These are phyloP conservation scores for Claviceps pazoutovae DNA, from an alignment of 2,329 filamentous ascomycete species.

Conservation along the genomic window DNA sequence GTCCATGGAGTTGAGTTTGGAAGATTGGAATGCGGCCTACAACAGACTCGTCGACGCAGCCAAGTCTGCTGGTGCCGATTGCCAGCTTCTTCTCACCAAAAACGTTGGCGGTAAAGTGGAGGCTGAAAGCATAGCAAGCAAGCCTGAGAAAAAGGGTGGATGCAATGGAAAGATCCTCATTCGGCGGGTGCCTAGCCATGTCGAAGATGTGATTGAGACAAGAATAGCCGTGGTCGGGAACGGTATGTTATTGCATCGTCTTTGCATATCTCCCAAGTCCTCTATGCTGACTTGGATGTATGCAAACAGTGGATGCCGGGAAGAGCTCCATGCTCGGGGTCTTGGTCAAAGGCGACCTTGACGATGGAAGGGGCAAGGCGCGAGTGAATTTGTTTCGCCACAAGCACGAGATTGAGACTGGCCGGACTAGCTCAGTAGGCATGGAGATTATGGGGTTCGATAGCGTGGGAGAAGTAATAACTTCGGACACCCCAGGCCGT, in stretches of 20 bases:
- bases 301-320: slow-evolving; percentile 63
- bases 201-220: slow-evolving; percentile 88
- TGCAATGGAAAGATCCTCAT: slow-evolving; percentile 80
- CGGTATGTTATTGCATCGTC: slow-evolving; percentile 30
- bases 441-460: slow-evolving; percentile 99
- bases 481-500: slow-evolving; percentile 68
- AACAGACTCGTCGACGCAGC: slow-evolving; percentile 52
- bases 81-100: slow-evolving; percentile 72
- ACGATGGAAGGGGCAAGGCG: slow-evolving; percentile 86
- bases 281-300: neutral
- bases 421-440: slow-evolving; percentile 86
- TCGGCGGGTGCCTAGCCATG: slow-evolving; percentile 54
- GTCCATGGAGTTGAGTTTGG: slow-evolving; percentile 59
- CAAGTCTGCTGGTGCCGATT: slow-evolving; percentile 54
- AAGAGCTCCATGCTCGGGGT: slow-evolving; percentile 96
- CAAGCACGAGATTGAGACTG: slow-evolving; percentile 95
- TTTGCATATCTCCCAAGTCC: too few relatives aligned
- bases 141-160: slow-evolving; percentile 53
- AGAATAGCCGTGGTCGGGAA: slow-evolving; percentile 95
- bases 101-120: slow-evolving; percentile 73
- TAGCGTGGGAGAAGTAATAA: slow-evolving; percentile 67
- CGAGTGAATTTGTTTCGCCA: slow-evolving; percentile 93
- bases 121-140: slow-evolving; percentile 39
- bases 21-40: slow-evolving; percentile 64
- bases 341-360: slow-evolving; percentile 84